Base-by-base conservation (phyloP, 2,329 filamentous ascomycete genomes). In the Alternaria sp. region DNA sequence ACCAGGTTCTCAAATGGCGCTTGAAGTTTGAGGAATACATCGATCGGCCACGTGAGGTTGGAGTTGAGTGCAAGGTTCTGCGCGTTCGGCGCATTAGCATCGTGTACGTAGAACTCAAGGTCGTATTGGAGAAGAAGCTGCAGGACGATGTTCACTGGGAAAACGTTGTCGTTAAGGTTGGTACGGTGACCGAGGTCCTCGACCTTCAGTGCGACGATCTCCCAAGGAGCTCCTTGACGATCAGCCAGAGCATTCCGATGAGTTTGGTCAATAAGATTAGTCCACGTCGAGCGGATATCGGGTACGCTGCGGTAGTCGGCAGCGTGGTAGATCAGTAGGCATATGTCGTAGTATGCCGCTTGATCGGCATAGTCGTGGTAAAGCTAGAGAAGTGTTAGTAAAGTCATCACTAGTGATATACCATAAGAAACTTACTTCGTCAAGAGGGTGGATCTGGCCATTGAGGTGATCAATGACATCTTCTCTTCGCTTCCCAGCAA, bases 301-400 rank as follows among this genome's bases (percentile, higher is more conserved):
- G 91, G 89, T 2, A 92, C 85, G 72, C 94, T 96, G 70, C 94
- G 91, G 82, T 96, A 92, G 78, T 98, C 93, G 46, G 94, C 94
- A 1, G 91, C 88, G 77, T 96, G 91, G 82, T 94, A 98, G 72
- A 99, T 97, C 61, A 94, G 85, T 8, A 99, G 87, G 75, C 92
- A 97, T 51, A 99, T 87, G 75, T 98, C 95, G 80, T 93, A 94
- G 83, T 99, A 99, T 51, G 89, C 90, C 2, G 93, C 95, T 72
- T 92, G 90, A 74, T 97, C 94, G 56, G 94, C 93, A 72, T 93
- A 99, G 64, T 88, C 83, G 75, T 98, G 96, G 81, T 93, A 99
- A n/a, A 99, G 88, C 89, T 96, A 72, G 3, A 28, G 24, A 26
- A 24, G 18, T 22, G 64, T 75, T 64, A 75, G 64, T 48, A 43